phyloP scores from a whole-genome alignment of 2,329 filamentous ascomycete species.

The Fusarium brevicatenulatum region DNA sequence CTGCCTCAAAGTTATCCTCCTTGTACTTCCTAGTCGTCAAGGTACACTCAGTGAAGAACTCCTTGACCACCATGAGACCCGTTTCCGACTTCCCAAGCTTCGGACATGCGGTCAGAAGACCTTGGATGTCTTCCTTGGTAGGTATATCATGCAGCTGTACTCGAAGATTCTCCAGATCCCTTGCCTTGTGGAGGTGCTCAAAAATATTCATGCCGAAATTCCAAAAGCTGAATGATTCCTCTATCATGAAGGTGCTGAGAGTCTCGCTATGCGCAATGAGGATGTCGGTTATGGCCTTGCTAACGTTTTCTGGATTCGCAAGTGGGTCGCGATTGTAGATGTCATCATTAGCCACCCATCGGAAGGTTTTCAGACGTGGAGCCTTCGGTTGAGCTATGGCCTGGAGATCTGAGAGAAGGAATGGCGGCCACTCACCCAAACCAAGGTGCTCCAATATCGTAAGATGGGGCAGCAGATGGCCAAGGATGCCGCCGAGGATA shows the following conservation, averaged over 20 bases:
- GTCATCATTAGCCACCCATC: background rate
- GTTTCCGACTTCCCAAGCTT: background rate
- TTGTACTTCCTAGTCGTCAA: background rate
- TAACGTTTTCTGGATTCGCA: background rate
- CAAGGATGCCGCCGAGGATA: background rate
- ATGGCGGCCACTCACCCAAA: background rate
- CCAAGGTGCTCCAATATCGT: background rate
- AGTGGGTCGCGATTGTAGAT: background rate
- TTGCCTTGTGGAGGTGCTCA: background rate
- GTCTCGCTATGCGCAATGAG: constrained; percentile 1
- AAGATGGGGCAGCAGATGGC: background rate
- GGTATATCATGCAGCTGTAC: background rate
- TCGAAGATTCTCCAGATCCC: background rate
- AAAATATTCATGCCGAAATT: background rate
- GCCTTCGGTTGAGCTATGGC: background rate
- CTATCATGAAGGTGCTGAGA: background rate
- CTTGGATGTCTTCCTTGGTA: background rate
- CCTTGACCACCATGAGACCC: background rate
- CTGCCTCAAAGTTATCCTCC: accelerated
- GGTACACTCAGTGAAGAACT: background rate
- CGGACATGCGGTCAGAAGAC: background rate
- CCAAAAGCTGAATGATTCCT: background rate
- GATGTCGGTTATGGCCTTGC: background rate
- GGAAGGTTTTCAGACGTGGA: background rate
- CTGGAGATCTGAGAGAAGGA: background rate